Conservation (phyloP, 116 monocot species). For the Cymodocea nodosa region DNA sequence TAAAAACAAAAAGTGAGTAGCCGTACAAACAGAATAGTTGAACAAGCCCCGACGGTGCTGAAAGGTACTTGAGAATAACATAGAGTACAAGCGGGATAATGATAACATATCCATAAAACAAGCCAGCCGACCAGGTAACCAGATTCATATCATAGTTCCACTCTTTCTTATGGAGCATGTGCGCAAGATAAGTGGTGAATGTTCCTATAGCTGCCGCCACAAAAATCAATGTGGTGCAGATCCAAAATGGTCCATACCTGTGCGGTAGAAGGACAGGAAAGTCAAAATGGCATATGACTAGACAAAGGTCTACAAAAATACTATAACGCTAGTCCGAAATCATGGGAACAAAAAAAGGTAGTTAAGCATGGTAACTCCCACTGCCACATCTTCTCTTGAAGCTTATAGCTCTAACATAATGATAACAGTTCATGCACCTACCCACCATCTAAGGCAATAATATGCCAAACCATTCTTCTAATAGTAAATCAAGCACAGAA, state of each 20-base stretch:
- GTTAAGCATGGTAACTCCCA: too few relatives aligned
- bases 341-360: too few relatives aligned
- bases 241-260: slow-evolving; percentile 98
- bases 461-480: too few relatives aligned
- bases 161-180: slow-evolving; percentile 79
- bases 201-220: slow-evolving; percentile 90
- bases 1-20: slow-evolving; percentile 87
- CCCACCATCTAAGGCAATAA: too few relatives aligned
- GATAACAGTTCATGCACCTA: too few relatives aligned
- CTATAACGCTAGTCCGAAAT: too few relatives aligned
- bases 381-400: too few relatives aligned
- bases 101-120: slow-evolving; percentile 92
- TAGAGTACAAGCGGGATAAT: slow-evolving; percentile 79
- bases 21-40: slow-evolving; percentile 94
- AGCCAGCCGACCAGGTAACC: slow-evolving; percentile 95
- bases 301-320: too few relatives aligned
- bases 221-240: slow-evolving; percentile 92
- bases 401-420: too few relatives aligned
- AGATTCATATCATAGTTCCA: slow-evolving; percentile 95
- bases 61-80: slow-evolving; percentile 88
- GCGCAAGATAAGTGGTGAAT: slow-evolving; percentile 83
- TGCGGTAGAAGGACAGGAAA: neutral
- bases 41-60: slow-evolving; percentile 78
- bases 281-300: too few relatives aligned
- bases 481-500: too few relatives aligned